A percentile compares a stretch with the other conserved stretches of the same genome.
phyloP scores from a whole-genome alignment of 2,329 filamentous ascomycete species.

The Ceratocystis variospora region DNA sequence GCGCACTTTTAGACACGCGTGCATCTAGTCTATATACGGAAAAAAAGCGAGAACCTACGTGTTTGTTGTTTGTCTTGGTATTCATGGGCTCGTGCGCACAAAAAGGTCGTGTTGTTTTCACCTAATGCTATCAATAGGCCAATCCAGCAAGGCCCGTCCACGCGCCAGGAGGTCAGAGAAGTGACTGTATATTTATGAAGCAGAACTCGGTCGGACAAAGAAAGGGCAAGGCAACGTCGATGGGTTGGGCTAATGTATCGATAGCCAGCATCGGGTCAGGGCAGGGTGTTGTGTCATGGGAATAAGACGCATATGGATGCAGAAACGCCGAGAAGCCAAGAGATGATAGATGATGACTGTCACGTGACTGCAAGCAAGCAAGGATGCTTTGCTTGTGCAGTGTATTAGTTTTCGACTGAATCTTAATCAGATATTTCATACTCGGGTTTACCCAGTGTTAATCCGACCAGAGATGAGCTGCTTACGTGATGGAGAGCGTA shows the following conservation, averaged over 20 bases:
- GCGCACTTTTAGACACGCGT: too few relatives aligned
- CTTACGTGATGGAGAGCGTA: too few relatives aligned
- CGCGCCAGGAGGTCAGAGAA: neutral
- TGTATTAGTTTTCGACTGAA: too few relatives aligned
- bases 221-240: neutral
- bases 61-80: neutral
- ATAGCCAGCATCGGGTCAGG: neutral
- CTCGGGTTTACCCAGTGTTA: too few relatives aligned
- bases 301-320: neutral
- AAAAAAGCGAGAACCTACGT: too few relatives aligned
- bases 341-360: neutral
- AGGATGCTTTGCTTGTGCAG: too few relatives aligned
- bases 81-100: neutral
- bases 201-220: neutral
- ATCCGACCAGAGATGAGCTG: too few relatives aligned
- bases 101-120: neutral
- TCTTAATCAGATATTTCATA: too few relatives aligned
- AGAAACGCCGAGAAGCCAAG: neutral
- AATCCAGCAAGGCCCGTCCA: neutral
- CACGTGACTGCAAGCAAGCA: too few relatives aligned
- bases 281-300: neutral
- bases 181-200: neutral
- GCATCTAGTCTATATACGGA: too few relatives aligned
- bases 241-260: neutral
- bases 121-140: neutral